phyloP scores from a whole-genome alignment of 1,284 basidiomycete species.

The Ustilago trichophora region DNA sequence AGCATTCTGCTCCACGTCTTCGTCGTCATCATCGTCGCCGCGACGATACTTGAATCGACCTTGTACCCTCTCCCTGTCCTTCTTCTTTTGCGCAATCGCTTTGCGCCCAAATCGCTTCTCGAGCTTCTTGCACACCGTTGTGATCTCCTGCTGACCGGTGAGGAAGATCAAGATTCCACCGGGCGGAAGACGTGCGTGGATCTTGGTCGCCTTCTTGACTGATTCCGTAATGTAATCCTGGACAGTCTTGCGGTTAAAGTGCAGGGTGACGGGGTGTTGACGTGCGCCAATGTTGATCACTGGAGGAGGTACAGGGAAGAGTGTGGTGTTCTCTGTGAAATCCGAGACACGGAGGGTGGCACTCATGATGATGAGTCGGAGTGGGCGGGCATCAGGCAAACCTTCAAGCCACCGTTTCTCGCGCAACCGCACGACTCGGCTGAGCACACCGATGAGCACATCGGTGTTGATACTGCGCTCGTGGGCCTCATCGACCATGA shows the following conservation, averaged over 20 bases:
- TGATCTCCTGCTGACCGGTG: slow-evolving; percentile 81
- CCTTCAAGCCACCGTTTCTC: slow-evolving; percentile 68
- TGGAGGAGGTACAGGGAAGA: slow-evolving; percentile 86
- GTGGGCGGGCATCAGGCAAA: slow-evolving; percentile 71
- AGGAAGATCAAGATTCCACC: slow-evolving; percentile 80
- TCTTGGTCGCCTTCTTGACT: slow-evolving; percentile 85
- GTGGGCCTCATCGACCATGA: slow-evolving; percentile 97
- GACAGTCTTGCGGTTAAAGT: slow-evolving; percentile 86
- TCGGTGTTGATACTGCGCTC: slow-evolving; percentile 98
- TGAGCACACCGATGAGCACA: slow-evolving; percentile 93
- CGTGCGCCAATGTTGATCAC: slow-evolving; percentile 88
- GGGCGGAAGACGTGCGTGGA: slow-evolving; percentile 76
- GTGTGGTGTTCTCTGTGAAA: slow-evolving; percentile 84
- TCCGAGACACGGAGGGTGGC: slow-evolving; percentile 93
- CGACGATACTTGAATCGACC: slow-evolving; percentile 13
- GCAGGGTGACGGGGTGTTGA: slow-evolving; percentile 93
- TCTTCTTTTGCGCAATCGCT: slow-evolving; percentile 71
- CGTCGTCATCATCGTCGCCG: slow-evolving; percentile 14
- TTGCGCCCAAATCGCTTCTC: slow-evolving; percentile 80
- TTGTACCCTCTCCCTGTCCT: slow-evolving; percentile 29
- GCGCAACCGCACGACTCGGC: slow-evolving; percentile 85
- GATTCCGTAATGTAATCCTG: slow-evolving; percentile 91
- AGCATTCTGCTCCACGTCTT: slow-evolving; percentile 31
- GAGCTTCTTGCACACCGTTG: slow-evolving; percentile 75
- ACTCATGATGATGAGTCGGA: slow-evolving; percentile 97